Evolutionary conservation across 371 early-diverging fungal species (phyloP), one percentile per base, ranked within the genome.

Genomic region (Actinomortierella wolfii): DNA sequence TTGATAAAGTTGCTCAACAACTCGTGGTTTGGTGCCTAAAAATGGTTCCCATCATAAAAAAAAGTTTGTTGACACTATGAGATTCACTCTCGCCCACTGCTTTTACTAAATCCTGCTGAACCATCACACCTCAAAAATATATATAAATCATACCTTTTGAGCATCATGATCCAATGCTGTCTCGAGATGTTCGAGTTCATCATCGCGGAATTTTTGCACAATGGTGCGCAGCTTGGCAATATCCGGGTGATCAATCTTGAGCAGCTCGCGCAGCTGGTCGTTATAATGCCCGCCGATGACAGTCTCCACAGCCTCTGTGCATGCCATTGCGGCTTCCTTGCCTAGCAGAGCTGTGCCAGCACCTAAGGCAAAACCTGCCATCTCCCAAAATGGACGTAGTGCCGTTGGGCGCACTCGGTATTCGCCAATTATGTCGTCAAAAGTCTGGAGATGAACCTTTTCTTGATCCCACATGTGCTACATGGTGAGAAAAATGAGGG

Each of bases 231-330:
- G 67, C 23, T 86, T 85, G 8, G 66, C 81, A 43, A 90, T 65
- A 43, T 89, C 88, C 26, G 84, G 79, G 40, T 88, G 86, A 2
- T 87, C 84, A 29, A 91, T 79, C 61, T 83, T 77, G 23, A 88
- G 76, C 44, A 94, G 62, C 48, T 92, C 90, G 26, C 94, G 80
- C 42, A 94, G 62, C 71, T 94, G 95, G 57, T 96, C 95, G 68
- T 97, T 94, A 74, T 98, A 98, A 67, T 98, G 98, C 44, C 89
- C 79, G n/a, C 97, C 97, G 77, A 98, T 97, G 17, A 92, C 93
- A 0, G 97, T 95, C 77, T 98, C 98, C 17, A 97, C 98, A 1
- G 98, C 98, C 67, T 98, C 98, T 0, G 98, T 98, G 77, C 97
- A 97, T 2, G 96, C 94, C 98, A 98, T 98, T 24, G 97, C 97